These are phyloP conservation scores for Thermochaetoides dissita DNA, from an alignment of 2,329 filamentous ascomycete species.

Conservation along the genomic window DNA sequence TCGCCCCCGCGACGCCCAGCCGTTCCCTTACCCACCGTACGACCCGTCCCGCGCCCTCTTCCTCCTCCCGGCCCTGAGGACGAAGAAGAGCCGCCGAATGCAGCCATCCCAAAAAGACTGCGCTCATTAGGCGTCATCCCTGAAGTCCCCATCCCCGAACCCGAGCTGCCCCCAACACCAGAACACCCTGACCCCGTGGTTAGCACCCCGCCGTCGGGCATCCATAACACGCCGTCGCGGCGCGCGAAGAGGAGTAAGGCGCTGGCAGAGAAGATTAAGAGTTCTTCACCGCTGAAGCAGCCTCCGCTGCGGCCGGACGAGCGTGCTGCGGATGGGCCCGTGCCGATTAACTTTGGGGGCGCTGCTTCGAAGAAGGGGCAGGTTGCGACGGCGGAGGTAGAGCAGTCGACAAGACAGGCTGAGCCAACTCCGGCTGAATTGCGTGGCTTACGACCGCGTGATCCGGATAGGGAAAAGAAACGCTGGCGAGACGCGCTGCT, in stretches of 20 bases:
- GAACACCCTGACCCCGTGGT: slow-evolving; percentile 38
- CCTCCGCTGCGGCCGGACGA: slow-evolving; percentile 15
- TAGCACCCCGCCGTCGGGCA: slow-evolving; percentile 42
- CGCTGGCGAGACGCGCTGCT: slow-evolving; percentile 37
- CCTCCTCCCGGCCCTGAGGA: slow-evolving; percentile 30
- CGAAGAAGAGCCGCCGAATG: slow-evolving; percentile 28
- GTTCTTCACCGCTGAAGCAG: slow-evolving; percentile 39
- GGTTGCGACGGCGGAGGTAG: not conserved
- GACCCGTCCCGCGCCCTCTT: slow-evolving; percentile 31
- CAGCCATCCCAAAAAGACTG: too few species aligned
- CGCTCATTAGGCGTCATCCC: slow-evolving; percentile 20
- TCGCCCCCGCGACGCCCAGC: slow-evolving; percentile 16
- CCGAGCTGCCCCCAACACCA: slow-evolving; percentile 48
- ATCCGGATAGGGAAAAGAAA: slow-evolving; percentile 35
- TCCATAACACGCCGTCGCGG: slow-evolving; percentile 45
- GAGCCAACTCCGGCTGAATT: slow-evolving; percentile 17
- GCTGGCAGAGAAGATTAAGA: slow-evolving; percentile 26
- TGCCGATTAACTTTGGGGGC: not conserved
- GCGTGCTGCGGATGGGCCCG: too few species aligned
- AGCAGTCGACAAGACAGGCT: not conserved
- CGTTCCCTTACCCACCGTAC: slow-evolving; percentile 25
- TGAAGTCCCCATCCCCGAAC: slow-evolving; percentile 32
- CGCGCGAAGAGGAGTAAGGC: slow-evolving; percentile 29
- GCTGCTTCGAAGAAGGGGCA: slow-evolving; percentile 1
- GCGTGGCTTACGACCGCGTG: slow-evolving; percentile 27